Percentiles rank a stretch among this genome's conserved stretches.
phyloP scores from a whole-genome alignment of 495 filamentous ascomycete genomes.

The Xylaria scruposa region DNA sequence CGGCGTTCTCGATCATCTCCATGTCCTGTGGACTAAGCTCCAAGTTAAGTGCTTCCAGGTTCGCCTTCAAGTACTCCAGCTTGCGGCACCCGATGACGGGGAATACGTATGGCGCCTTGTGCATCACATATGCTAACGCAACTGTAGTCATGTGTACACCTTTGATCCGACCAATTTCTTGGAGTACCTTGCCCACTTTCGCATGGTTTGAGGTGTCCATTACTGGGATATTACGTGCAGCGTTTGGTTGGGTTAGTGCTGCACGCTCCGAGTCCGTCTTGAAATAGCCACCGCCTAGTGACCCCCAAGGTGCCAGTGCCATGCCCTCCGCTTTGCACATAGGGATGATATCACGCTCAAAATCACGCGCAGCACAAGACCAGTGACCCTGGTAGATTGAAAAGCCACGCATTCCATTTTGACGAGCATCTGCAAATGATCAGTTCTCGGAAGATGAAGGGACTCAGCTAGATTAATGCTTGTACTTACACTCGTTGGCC shows the following conservation, averaged over 20 bases:
- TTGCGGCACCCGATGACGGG: constrained; percentile 1
- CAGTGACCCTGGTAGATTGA: constrained; percentile 1
- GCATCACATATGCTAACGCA: background rate
- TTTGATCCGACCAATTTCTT: constrained; percentile 11
- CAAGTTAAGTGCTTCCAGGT: background rate
- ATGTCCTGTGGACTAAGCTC: background rate
- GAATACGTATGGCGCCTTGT: background rate
- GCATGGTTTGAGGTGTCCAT: constrained; percentile 10
- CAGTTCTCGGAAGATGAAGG: background rate
- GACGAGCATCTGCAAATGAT: background rate
- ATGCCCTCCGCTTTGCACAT: constrained; percentile 3
- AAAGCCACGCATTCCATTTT: constrained; percentile 12
- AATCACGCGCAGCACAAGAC: constrained; percentile 2
- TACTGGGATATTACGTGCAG: background rate
- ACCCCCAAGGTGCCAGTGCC: background rate
- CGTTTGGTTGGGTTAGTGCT: background rate
- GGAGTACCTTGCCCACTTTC: background rate
- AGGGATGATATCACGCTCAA: constrained; percentile 5
- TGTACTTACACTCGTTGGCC: background rate
- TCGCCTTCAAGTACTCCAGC: background rate
- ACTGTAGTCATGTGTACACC: background rate
- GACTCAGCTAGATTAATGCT: background rate
- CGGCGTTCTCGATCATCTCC: background rate
- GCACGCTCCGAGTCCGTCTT: background rate
- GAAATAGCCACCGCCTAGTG: constrained; percentile 3